phyloP scores from a whole-genome alignment of 306 rosid genomes.

The Rosa rugosa region DNA sequence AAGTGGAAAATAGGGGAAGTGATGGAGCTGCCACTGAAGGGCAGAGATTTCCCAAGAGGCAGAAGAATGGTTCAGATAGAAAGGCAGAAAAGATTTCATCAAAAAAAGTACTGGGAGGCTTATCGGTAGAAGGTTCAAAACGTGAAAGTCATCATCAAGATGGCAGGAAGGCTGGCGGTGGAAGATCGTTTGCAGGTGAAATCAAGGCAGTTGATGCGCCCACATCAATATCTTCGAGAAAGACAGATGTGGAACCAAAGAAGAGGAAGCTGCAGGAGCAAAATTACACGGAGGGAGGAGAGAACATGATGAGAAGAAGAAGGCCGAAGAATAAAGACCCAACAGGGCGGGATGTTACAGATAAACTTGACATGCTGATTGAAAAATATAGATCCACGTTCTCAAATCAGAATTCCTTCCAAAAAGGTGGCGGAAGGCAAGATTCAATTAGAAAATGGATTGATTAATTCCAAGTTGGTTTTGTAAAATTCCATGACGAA shows the following conservation, averaged over 20 bases:
- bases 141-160: constrained; percentile 24
- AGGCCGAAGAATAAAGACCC: constrained; percentile 63
- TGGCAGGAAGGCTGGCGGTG: constrained; percentile 36
- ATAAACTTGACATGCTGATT: constrained; percentile 88
- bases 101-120: constrained; percentile 30
- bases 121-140: constrained; percentile 24
- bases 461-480: constrained; percentile 33
- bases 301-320: constrained; percentile 34
- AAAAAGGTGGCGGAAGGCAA: constrained; percentile 48
- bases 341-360: constrained; percentile 59
- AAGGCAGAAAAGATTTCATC: constrained; percentile 15
- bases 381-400: constrained; percentile 77
- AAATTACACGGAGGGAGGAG: constrained; percentile 30
- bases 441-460: constrained; percentile 82
- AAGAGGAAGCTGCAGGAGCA: constrained; percentile 60
- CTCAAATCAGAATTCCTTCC: constrained; percentile 44
- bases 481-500: background rate
- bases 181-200: constrained; percentile 18
- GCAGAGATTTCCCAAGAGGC: constrained; percentile 44
- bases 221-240: constrained; percentile 26
- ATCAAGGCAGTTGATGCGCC: constrained; percentile 16
- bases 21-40: constrained; percentile 37
- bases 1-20: constrained; percentile 24
- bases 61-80: constrained; percentile 37
- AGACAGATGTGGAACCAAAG: constrained; percentile 27